A percentile compares a stretch with the other conserved stretches of the same genome.
phyloP scores from a whole-genome alignment of 768 basidiomycete genomes.

The Russula griseocarnosa region DNA sequence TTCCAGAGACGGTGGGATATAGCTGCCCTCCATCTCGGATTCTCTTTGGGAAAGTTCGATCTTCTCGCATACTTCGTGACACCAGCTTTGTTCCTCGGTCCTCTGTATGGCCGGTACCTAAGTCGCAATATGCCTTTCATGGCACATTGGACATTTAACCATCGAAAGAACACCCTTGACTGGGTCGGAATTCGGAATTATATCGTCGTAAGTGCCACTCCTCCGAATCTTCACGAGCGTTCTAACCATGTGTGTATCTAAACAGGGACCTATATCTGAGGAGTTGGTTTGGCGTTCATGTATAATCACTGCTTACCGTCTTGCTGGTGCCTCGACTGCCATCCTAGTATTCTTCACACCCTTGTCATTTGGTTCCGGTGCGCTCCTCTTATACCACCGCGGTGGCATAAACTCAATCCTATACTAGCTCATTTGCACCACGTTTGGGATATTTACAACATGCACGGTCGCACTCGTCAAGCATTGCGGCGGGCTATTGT shows the following conservation, averaged over 20 bases:
- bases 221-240: too few relatives aligned
- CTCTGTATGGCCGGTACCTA: constrained; percentile 58
- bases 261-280: constrained; percentile 87
- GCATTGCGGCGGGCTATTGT: constrained; percentile 63
- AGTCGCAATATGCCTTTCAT: constrained; percentile 53
- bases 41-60: constrained; percentile 26
- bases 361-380: constrained; percentile 84
- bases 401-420: constrained; percentile 15
- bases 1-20: constrained; percentile 29
- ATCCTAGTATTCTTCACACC: constrained; percentile 79
- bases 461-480: constrained; percentile 59
- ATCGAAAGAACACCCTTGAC: constrained; percentile 40
- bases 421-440: constrained; percentile 85
- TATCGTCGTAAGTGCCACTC: constrained; percentile 40
- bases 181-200: constrained; percentile 73
- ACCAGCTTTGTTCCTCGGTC: constrained; percentile 73
- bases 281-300: constrained; percentile 89
- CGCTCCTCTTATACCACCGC: constrained; percentile 29
- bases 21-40: constrained; percentile 25
- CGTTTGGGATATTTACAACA: constrained; percentile 79
- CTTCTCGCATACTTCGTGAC: constrained; percentile 58
- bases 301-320: constrained; percentile 66
- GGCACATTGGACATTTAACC: constrained; percentile 42
- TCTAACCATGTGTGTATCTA: constrained; percentile 1
- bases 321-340: constrained; percentile 52